Evolutionary conservation across 1,284 basidiomycete species (phyloP).

Genomic region (Cutaneotrichosporon dermatis): DNA sequence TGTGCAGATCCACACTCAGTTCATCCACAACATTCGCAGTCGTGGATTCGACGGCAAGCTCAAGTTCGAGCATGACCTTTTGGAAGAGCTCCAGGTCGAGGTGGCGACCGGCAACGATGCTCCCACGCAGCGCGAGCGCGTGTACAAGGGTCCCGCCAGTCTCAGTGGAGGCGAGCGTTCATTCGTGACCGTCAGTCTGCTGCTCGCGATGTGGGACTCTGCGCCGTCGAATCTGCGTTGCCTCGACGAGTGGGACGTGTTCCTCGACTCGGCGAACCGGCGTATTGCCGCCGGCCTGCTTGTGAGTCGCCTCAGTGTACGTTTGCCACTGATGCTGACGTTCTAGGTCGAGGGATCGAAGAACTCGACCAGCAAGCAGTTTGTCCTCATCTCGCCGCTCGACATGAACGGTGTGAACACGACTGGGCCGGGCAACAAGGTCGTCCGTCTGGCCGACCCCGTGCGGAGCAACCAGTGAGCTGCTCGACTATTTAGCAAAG

Average conservation of each 20-base stretch:
- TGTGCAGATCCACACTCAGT: slow-evolving; percentile 74
- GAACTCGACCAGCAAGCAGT: slow-evolving; percentile 77
- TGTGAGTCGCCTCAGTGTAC: slow-evolving; percentile 52
- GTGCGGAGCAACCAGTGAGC: slow-evolving; percentile 28
- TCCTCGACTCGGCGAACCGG: slow-evolving; percentile 92
- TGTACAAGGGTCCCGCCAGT: slow-evolving; percentile 60
- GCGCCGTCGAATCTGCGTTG: slow-evolving; percentile 91
- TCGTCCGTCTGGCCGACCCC: slow-evolving; percentile 42
- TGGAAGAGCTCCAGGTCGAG: slow-evolving; percentile 59
- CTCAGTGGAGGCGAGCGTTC: slow-evolving; percentile 91
- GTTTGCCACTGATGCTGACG: slow-evolving; percentile 3
- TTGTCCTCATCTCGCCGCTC: slow-evolving; percentile 80
- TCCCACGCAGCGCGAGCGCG: neutral
- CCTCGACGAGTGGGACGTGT: slow-evolving; percentile 85
- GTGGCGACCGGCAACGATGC: neutral
- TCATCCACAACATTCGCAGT: slow-evolving; percentile 72
- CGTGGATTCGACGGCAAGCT: slow-evolving; percentile 79
- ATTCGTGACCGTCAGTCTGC: slow-evolving; percentile 89
- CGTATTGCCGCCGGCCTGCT: slow-evolving; percentile 88
- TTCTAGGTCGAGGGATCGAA: slow-evolving; percentile 76
- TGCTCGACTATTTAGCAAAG: too few relatives aligned
- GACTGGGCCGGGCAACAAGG: slow-evolving; percentile 28
- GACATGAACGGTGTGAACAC: slow-evolving; percentile 42
- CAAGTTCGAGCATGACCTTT: slow-evolving; percentile 67
- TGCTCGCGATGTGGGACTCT: slow-evolving; percentile 91